These are phyloP conservation scores for Colletotrichum sp. DNA, from an alignment of 2,329 filamentous ascomycete species.

Conservation along the genomic window DNA sequence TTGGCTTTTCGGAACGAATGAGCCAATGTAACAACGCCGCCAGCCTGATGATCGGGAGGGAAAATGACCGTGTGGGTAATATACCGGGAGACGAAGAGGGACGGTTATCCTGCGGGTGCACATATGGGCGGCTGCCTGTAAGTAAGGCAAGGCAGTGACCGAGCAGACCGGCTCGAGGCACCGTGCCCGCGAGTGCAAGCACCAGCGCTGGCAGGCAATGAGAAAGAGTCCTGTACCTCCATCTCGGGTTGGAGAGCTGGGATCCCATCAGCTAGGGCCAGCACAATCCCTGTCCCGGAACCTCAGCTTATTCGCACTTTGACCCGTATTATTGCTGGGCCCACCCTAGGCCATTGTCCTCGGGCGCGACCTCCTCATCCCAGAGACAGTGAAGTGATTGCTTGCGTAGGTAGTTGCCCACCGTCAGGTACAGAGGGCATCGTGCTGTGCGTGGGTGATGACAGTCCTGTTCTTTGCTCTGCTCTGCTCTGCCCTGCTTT, in stretches of 20 bases:
- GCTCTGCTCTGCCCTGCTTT: not conserved
- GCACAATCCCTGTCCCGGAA: not conserved
- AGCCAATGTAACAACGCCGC: not conserved
- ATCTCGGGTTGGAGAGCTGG: not conserved
- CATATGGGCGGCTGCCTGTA: not conserved
- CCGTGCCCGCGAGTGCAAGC: not conserved
- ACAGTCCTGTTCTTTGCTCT: not conserved
- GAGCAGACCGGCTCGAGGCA: not conserved
- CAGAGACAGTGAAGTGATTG: not conserved
- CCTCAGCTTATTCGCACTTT: constrained; percentile 9
- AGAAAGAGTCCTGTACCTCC: not conserved
- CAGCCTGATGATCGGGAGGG: not conserved
- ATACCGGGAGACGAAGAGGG: not conserved
- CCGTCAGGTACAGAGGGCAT: not conserved
- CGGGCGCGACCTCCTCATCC: not conserved
- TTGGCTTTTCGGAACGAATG: not conserved
- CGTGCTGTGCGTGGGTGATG: not conserved
- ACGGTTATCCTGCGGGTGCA: not conserved
- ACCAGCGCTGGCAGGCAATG: not conserved
- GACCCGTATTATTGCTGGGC: constrained; percentile 1
- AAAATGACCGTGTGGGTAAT: not conserved
- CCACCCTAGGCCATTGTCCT: constrained; percentile 7
- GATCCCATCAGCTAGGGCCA: not conserved
- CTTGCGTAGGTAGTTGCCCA: not conserved
- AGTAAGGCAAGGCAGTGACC: not conserved